phyloP scores from a whole-genome alignment of 352 stramenopile species.

The Aphanomyces stellatus region DNA sequence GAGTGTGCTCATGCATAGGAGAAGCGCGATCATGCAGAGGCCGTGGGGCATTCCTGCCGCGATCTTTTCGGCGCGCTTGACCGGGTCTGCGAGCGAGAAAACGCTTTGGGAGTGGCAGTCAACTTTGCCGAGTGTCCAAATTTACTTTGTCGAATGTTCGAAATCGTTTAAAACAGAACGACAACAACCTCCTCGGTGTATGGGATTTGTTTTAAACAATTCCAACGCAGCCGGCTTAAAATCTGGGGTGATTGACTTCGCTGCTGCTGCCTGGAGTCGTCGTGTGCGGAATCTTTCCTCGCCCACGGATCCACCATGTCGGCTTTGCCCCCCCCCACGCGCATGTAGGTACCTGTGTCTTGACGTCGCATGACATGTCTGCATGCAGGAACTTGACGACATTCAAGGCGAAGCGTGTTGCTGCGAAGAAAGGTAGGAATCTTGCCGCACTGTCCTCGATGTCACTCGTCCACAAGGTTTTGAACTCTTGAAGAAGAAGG shows the following conservation, averaged over 20 bases:
- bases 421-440: constrained; percentile 72
- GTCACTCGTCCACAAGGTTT: constrained; percentile 32
- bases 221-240: too few relatives aligned
- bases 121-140: too few relatives aligned
- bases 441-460: neutral
- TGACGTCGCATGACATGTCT: neutral
- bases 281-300: neutral
- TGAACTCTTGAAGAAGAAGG: constrained; percentile 95
- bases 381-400: constrained; percentile 63
- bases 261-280: neutral
- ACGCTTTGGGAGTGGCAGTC: too few relatives aligned
- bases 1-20: too few relatives aligned
- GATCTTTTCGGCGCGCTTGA: too few relatives aligned
- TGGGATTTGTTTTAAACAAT: constrained; percentile 18
- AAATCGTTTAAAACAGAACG: neutral
- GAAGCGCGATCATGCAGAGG: neutral
- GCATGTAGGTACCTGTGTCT: constrained; percentile 45
- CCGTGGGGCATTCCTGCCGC: too few relatives aligned
- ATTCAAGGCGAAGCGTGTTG: constrained; percentile 75
- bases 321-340: constrained; percentile 42
- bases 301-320: neutral
- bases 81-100: too few relatives aligned
- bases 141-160: neutral
- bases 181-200: too few relatives aligned
- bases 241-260: constrained; percentile 6